Base-by-base conservation (phyloP, 2,329 filamentous ascomycete species). In the Monilinia aucupariae region DNA sequence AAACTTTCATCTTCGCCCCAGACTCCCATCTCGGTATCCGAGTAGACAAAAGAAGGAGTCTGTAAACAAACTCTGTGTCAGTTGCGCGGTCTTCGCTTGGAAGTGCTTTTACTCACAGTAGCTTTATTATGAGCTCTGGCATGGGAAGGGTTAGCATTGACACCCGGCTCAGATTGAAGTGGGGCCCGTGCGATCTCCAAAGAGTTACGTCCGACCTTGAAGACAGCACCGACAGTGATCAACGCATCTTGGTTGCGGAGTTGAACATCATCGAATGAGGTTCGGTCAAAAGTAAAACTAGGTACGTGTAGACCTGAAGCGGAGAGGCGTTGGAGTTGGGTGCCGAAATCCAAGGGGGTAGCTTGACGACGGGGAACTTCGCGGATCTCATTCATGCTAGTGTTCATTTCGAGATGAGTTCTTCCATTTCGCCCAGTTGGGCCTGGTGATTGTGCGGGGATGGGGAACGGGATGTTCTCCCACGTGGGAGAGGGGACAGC, bases 191-290 rank as follows among this genome's bases (percentile, higher is more conserved):
- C 4, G 5, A 39, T 39, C 13, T 39, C 37, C 37, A 39, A 15
- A 12, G 37, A 39, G 37, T 39, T 13, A 45, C 20, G 20, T 22
- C 43, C 43, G 20, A 55, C 20, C 10, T 58, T 20, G 0, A 58
- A 58, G 0, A 58, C 20, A 6, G 54, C 54, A 20, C 54, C 54
- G 8, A 58, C 54, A 10, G 12, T 58, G n/a, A 58, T 58, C 41
- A 47, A 34, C 5, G 54, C 12, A 4, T 47, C n/a, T 37, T 30
- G 41, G 13, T 25, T 20, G n/a, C n/a, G n/a, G 8, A 13, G 15
- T 17, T 20, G 43, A 58, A 2, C 30, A 10, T n/a, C 41, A 20
- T 58, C 30, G 13, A 20, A 34, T 34, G 41, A 58, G 34, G 41
- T 8, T 15, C 41, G 41, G 13, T 48, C 27, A 17, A 25, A 58